Evolutionary conservation across 768 basidiomycete species (phyloP).

Genomic region (Boletus reticuloceps): DNA sequence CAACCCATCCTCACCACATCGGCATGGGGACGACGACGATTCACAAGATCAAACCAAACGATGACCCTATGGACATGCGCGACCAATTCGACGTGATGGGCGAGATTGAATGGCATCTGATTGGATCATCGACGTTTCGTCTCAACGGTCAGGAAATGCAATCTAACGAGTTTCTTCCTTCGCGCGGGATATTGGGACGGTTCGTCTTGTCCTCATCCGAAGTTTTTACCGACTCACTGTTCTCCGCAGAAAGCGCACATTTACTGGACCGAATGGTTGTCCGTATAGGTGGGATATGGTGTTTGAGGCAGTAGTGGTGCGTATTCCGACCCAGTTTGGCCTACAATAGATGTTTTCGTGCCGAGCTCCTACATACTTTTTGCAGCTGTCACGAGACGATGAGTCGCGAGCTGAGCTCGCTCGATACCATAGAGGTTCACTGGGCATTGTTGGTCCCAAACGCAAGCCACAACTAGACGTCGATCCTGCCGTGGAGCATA

Average conservation of each 20-base stretch:
- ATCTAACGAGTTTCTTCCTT: slow-evolving; percentile 25
- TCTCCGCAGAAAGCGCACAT: slow-evolving; percentile 24
- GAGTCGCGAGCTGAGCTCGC: slow-evolving; percentile 11
- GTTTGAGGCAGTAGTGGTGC: slow-evolving; percentile 7
- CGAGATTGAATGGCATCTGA: slow-evolving; percentile 33
- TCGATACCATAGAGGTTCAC: slow-evolving; percentile 17
- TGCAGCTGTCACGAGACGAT: slow-evolving; percentile 22
- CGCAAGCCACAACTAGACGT: slow-evolving; percentile 19
- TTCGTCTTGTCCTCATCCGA: slow-evolving; percentile 6
- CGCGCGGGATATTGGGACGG: slow-evolving; percentile 21
- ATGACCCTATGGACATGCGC: slow-evolving; percentile 20
- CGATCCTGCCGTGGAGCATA: slow-evolving; percentile 17
- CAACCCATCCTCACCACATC: slow-evolving; percentile 13
- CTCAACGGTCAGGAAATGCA: slow-evolving; percentile 26
- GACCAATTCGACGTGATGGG: slow-evolving; percentile 33
- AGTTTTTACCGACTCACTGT: neutral
- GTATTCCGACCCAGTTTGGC: neutral
- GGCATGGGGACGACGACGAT: slow-evolving; percentile 22
- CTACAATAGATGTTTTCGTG: neutral
- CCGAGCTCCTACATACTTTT: neutral
- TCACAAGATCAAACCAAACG: slow-evolving; percentile 23
- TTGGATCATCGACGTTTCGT: slow-evolving; percentile 30
- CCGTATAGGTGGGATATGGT: slow-evolving; percentile 36
- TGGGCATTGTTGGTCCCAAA: slow-evolving; percentile 21
- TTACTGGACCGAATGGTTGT: slow-evolving; percentile 32